Conservation (phyloP, 345 rosid genomes). For the Orychophragmus violaceus region DNA sequence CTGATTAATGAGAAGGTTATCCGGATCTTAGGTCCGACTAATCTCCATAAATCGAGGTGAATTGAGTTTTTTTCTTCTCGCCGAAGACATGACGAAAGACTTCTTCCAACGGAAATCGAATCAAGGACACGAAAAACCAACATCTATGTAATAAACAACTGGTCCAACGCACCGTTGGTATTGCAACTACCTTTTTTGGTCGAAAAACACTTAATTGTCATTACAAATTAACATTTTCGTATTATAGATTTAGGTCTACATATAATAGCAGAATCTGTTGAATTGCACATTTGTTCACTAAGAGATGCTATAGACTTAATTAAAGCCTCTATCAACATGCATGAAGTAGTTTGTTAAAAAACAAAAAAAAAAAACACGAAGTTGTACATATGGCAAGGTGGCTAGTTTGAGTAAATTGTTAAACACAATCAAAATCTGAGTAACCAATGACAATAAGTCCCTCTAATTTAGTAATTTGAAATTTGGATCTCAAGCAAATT, state of each 20-base stretch:
- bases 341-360: no score
- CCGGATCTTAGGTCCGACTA: no score
- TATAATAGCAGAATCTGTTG: neutral
- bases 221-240: neutral
- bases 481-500: neutral
- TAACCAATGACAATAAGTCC: neutral
- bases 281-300: neutral
- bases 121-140: no score
- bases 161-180: no score
- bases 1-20: no score
- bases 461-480: neutral
- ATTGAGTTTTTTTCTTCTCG: no score
- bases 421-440: neutral
- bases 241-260: neutral
- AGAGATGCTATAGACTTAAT: neutral
- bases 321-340: neutral
- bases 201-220: neutral
- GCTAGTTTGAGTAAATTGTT: neutral
- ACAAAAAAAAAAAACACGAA: no score
- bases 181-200: neutral
- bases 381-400: no score
- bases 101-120: no score
- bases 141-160: no score
- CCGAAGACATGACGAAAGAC: no score
- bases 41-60: no score